Base-by-base conservation (phyloP, 140 eudicot genomes). In the Bidens hawaiensis region DNA sequence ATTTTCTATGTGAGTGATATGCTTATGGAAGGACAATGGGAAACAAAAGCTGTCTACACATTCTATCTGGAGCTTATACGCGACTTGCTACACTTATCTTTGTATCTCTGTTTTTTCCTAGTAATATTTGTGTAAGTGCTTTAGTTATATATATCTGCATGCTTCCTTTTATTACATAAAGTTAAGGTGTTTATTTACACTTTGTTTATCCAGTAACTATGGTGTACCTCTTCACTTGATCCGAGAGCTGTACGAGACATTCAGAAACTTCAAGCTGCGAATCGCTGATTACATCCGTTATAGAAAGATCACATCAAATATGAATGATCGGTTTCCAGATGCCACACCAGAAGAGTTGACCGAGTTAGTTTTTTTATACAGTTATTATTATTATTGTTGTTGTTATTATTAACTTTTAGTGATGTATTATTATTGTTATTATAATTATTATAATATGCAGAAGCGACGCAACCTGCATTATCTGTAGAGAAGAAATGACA, bases 11-110 rank as follows among this genome's bases (percentile, higher is more conserved):
- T 91, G 9, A 78, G 82, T 52, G 99, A 91, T 85, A 85, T 91
- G 96, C 88, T 91, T 45, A 87, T 91, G 99, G 99, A 91, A 71
- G 98, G 99, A 36, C 99, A 87, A 67, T 91, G 99, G 99, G 99
- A 91, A 63, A 85, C 27, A 67, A 91, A 87, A 70, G 93, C 96
- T 48, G 93, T 91, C 31, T 91, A 83, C 72, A 91, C 99, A 19
- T 91, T 91, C 73, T 88, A 91, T 78, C 70, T 87, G 89, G 99
- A 91, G 78, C 99, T 91, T 59, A 68, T 88, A 58, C 84, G 96
- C 5, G 99, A 91, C 85, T 76, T 91, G 72, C 63, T 91, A 58
- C 99, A 91, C 82, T 78, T 91, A 79, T 82, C 96, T 72, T 48
- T 91, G 93, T 91, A 91, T 75, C 74, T 91, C 22, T 87, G 96